phyloP scores from a whole-genome alignment of 78 protist species.

The Bigelowiella natans region DNA sequence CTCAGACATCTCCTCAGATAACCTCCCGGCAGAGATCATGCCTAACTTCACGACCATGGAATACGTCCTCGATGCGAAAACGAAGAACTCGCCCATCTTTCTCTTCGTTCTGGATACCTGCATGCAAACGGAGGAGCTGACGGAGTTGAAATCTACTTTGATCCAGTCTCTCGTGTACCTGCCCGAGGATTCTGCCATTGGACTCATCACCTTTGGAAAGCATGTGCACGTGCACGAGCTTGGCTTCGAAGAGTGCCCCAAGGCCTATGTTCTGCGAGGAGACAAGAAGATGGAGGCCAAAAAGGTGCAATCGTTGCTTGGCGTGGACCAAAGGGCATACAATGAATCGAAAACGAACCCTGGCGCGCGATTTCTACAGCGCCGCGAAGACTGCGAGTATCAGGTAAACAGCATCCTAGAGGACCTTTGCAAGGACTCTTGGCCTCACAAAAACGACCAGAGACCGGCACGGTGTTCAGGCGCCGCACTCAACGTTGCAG shows the following conservation, averaged over 20 bases:
- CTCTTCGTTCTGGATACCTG: constrained; percentile 7
- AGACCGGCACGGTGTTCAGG: constrained; percentile 82
- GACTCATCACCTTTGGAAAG: constrained; percentile 88
- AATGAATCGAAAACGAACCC: not conserved
- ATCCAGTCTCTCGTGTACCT: constrained; percentile 62
- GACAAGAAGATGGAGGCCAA: not conserved
- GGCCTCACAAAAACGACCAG: constrained; percentile 58
- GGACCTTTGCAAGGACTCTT: constrained; percentile 72
- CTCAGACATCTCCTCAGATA: not conserved
- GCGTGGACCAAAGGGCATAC: not conserved
- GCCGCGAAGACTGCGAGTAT: constrained; percentile 59
- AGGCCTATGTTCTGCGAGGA: not conserved
- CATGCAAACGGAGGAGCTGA: constrained; percentile 52
- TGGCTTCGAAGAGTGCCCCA: constrained; percentile 38
- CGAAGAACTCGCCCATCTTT: not conserved
- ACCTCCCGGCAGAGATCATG: constrained; percentile 16
- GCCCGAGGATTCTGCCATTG: constrained; percentile 75
- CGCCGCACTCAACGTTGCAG: constrained; percentile 81
- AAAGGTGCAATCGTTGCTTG: not conserved
- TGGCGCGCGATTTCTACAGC: not conserved
- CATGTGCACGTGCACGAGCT: constrained; percentile 72
- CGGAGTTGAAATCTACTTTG: constrained; percentile 67
- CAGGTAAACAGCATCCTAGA: constrained; percentile 68
- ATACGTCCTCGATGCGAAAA: not conserved
- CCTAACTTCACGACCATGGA: not conserved